phyloP scores from a whole-genome alignment of 2,329 filamentous ascomycete genomes.

The Penicillium sp. region DNA sequence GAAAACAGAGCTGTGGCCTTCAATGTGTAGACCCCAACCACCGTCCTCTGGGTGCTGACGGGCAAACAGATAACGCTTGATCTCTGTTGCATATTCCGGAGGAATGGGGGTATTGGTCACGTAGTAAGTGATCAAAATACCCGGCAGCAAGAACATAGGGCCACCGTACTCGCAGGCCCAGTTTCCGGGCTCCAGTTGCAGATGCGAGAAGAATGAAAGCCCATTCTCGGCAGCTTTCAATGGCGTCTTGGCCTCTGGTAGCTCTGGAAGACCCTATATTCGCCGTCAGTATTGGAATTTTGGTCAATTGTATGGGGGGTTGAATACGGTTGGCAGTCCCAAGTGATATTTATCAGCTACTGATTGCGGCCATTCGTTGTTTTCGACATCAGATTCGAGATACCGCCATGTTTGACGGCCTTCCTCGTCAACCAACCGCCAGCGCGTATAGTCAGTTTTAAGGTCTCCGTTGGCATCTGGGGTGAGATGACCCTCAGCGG shows the following conservation, averaged over 20 bases:
- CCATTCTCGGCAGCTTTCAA: conserved; percentile 78
- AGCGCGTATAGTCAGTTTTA: conserved; percentile 75
- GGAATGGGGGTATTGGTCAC: conserved; percentile 85
- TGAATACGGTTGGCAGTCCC: conserved; percentile 69
- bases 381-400: conserved; percentile 67
- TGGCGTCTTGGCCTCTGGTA: conserved; percentile 68
- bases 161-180: conserved; percentile 98
- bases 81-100: conserved; percentile 75
- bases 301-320: conserved; percentile 9
- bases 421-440: conserved; percentile 78
- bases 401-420: conserved; percentile 96
- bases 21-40: conserved; percentile 96
- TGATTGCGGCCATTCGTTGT: conserved; percentile 77
- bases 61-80: conserved; percentile 87
- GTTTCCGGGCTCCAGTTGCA: conserved; percentile 84
- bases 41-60: conserved; percentile 82
- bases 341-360: conserved; percentile 86
- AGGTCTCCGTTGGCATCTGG: conserved; percentile 36
- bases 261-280: conserved; percentile 66
- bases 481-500: conserved; percentile 35
- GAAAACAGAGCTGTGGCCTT: conserved; percentile 87
- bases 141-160: conserved; percentile 90
- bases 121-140: conserved; percentile 81
- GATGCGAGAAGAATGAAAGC: conserved; percentile 79
- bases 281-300: background rate